Conservation (phyloP, 306 rosid species). For the Quillaja saponaria region DNA sequence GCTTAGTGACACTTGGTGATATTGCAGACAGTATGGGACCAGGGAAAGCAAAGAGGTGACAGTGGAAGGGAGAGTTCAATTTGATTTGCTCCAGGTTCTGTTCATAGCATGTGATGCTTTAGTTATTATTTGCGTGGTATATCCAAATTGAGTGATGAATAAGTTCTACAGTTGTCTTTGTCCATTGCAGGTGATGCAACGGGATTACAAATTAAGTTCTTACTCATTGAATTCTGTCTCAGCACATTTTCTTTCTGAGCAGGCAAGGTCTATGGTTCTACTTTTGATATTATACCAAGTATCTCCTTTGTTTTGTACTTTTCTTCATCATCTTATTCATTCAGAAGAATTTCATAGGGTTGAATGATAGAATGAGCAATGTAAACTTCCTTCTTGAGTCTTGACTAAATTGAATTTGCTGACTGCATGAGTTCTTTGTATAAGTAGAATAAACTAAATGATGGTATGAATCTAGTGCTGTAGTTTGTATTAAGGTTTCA, state of each 20-base stretch:
- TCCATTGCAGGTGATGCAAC: slow-evolving; percentile 70
- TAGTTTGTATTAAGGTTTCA: slow-evolving; percentile 1
- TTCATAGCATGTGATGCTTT: slow-evolving; percentile 28
- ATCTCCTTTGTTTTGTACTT: slow-evolving; percentile 10
- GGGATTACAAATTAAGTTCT: slow-evolving; percentile 92
- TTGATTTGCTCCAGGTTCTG: slow-evolving; percentile 93
- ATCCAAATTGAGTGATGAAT: slow-evolving; percentile 13
- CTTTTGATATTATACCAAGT: slow-evolving; percentile 28
- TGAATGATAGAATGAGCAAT: slow-evolving; percentile 5
- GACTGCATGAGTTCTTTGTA: slow-evolving; percentile 17
- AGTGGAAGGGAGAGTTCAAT: slow-evolving; percentile 95
- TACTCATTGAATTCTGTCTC: slow-evolving; percentile 96
- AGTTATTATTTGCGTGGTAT: slow-evolving; percentile 25
- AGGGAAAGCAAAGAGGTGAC: slow-evolving; percentile 96
- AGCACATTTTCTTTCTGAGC: slow-evolving; percentile 94
- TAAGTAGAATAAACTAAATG: too few relatives aligned
- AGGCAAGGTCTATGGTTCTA: slow-evolving; percentile 48
- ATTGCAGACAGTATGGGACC: slow-evolving; percentile 82
- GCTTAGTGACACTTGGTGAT: slow-evolving; percentile 32
- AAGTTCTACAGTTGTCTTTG: slow-evolving; percentile 33
- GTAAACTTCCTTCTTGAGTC: background rate
- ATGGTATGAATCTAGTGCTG: slow-evolving; percentile 4
- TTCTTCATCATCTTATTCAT: slow-evolving; percentile 21
- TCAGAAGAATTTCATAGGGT: slow-evolving; percentile 7
- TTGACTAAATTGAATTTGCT: slow-evolving; percentile 7